Evolutionary conservation across 2,329 filamentous ascomycete genomes (phyloP).

Genomic region (Colletotrichum eleusines): DNA sequence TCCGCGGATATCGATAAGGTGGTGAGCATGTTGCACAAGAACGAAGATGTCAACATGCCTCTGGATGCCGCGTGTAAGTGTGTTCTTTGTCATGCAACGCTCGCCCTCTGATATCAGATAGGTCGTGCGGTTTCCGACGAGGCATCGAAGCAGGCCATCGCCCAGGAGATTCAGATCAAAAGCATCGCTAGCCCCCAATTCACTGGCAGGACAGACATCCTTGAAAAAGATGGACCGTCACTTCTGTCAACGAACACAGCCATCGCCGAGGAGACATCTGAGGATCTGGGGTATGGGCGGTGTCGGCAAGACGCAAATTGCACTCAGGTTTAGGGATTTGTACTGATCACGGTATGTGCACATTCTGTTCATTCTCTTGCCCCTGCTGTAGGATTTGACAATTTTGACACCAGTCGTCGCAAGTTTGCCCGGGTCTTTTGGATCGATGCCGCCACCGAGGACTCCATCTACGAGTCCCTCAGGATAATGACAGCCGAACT

Average conservation of each 20-base stretch:
- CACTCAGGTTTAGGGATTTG: constrained; percentile 45
- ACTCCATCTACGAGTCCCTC: constrained; percentile 45
- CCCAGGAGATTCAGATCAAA: background rate
- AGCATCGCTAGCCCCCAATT: constrained; percentile 37
- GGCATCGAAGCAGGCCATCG: constrained; percentile 7
- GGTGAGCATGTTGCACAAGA: constrained; percentile 40
- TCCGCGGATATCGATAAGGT: constrained; percentile 43
- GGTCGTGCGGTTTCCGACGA: constrained; percentile 29
- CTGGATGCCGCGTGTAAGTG: constrained; percentile 44
- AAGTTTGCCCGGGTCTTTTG: constrained; percentile 49
- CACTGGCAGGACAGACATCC: constrained; percentile 45
- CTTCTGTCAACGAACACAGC: constrained; percentile 29
- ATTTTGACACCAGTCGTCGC: too few species aligned
- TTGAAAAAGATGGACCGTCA: constrained; percentile 42
- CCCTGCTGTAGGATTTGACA: background rate
- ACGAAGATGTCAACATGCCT: constrained; percentile 38
- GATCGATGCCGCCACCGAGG: constrained; percentile 46
- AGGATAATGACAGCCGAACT: constrained; percentile 38
- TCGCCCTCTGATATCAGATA: background rate
- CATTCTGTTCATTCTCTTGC: background rate
- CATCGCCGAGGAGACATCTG: constrained; percentile 42
- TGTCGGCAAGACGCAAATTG: constrained; percentile 50
- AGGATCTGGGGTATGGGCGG: constrained; percentile 48
- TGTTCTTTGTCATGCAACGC: background rate
- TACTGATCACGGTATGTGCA: constrained; percentile 41